Base-by-base conservation (phyloP, 23 red algal species). In the Gracilaria gracilis region DNA sequence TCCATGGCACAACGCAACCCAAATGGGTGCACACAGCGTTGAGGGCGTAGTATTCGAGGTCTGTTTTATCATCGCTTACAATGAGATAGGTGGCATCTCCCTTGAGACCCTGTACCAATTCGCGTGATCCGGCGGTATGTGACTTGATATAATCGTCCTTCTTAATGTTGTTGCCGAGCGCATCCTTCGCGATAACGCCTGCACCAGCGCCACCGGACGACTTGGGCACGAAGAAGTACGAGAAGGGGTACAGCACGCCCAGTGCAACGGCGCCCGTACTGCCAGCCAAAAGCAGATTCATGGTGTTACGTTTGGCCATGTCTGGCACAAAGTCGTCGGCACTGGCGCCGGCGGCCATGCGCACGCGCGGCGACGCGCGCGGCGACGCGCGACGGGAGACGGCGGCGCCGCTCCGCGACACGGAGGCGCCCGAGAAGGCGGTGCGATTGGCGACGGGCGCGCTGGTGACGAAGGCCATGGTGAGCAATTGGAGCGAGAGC, bases 1-100 rank as follows among this genome's bases (percentile, higher is more conserved):
- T 89, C 97, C 97, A 99, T 4, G 97, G 97, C 20, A 99, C 97
- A 19, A 99, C 91, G 67, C 97, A 99, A 40, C 97, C 97, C 29
- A 99, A 83, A 82, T 99, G 97, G 0, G 97, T 99, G 95, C 97
- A 99, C 3, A 96, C 94, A 14, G 97, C 91, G 91, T 99, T 96
- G 13, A 99, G 74, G 29, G 87, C 93, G 67, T 93, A 99, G 62
- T 42, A 83, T 61, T 88, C 92, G 15, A 99, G 57, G 42, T 95
- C 96, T 16, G 81, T 57, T 65, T 90, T 88, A 53, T 87, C 75
- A 8, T 95, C 91, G 29, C 88, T 93, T 75, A 99, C 93, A 23
- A 99, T 96, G 54, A 99, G 87, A 34, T 92, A 99, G 2, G 89
- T 92, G 47, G 97, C 91, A 61, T 99, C 97, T 21, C 94, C 97